These are phyloP conservation scores for Fomitiporia mediterranea DNA, from an alignment of 1,284 basidiomycete genomes.

Conservation along the genomic window DNA sequence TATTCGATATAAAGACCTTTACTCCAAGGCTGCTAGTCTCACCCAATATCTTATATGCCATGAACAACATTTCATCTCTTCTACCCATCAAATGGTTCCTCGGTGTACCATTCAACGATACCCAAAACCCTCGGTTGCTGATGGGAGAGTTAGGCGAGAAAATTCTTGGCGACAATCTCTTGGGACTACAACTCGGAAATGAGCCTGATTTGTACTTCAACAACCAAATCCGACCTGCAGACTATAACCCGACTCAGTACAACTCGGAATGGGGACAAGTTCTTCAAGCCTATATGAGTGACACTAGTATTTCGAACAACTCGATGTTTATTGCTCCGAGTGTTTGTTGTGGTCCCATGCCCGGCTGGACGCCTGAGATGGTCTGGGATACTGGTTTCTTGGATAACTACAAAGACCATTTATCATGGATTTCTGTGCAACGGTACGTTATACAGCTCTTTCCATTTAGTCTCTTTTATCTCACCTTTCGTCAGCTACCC, in stretches of 20 bases:
- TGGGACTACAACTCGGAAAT: conserved; percentile 61
- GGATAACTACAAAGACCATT: conserved; percentile 31
- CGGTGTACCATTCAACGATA: conserved; percentile 52
- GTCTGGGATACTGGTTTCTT: conserved; percentile 46
- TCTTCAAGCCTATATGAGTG: conserved; percentile 36
- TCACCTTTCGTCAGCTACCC: conserved; percentile 15
- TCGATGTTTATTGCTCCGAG: conserved; percentile 46
- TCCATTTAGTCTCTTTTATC: neutral
- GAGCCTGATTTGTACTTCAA: conserved; percentile 63
- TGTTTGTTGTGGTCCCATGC: conserved; percentile 34
- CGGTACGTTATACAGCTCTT: conserved; percentile 20
- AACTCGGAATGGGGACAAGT: conserved; percentile 45
- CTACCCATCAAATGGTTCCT: conserved; percentile 41
- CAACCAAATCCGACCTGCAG: conserved; percentile 32
- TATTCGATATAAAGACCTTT: conserved; percentile 23
- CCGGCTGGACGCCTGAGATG: conserved; percentile 39
- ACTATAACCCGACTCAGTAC: conserved; percentile 43
- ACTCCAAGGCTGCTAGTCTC: conserved; percentile 43
- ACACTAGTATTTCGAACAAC: conserved; percentile 33
- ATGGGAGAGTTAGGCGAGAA: conserved; percentile 45
- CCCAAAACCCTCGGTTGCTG: conserved; percentile 44
- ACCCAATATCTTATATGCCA: conserved; percentile 37
- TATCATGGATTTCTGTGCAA: conserved; percentile 24
- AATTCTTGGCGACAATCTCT: conserved; percentile 55
- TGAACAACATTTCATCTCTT: conserved; percentile 37